Percentiles rank a stretch among this genome's conserved stretches.
Conservation (phyloP, 1,284 basidiomycete species). For the Puccinia triticina region DNA sequence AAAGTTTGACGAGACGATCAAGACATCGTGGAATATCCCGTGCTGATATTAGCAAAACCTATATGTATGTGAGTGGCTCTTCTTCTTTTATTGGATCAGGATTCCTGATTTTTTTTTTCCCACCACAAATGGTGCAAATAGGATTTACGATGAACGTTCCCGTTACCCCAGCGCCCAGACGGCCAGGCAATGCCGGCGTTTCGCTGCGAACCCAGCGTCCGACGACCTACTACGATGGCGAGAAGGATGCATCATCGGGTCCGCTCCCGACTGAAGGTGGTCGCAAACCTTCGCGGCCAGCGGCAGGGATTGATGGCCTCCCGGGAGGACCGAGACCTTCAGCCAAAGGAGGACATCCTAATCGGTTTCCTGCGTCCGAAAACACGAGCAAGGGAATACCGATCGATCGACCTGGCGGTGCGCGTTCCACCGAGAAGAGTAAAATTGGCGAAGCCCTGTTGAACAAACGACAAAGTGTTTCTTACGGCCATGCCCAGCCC, state of each 20-base stretch:
- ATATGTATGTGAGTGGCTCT: neutral
- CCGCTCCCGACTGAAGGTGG: constrained; percentile 4
- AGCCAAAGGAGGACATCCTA: neutral
- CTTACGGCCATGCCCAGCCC: constrained; percentile 52
- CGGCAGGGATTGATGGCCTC: neutral
- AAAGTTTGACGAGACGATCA: neutral
- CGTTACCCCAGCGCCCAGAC: constrained; percentile 17
- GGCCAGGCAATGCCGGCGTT: constrained; percentile 13
- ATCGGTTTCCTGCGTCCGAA: neutral
- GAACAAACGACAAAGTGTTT: constrained; percentile 58
- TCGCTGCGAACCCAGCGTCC: constrained; percentile 50
- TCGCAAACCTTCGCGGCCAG: constrained; percentile 1
- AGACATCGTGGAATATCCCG: neutral
- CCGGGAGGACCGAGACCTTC: neutral
- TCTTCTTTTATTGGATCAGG: neutral
- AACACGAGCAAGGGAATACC: neutral
- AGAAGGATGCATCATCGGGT: constrained; percentile 27
- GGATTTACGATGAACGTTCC: constrained; percentile 12
- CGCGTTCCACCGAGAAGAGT: constrained; percentile 31
- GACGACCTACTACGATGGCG: constrained; percentile 47
- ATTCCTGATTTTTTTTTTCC: neutral
- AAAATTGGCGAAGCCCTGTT: constrained; percentile 57
- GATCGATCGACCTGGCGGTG: constrained; percentile 1
- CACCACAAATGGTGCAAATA: neutral
- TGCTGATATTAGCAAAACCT: neutral